Conservation (phyloP, 805 yeast genomes). For the Hanseniaspora pseudoguilliermondii region DNA sequence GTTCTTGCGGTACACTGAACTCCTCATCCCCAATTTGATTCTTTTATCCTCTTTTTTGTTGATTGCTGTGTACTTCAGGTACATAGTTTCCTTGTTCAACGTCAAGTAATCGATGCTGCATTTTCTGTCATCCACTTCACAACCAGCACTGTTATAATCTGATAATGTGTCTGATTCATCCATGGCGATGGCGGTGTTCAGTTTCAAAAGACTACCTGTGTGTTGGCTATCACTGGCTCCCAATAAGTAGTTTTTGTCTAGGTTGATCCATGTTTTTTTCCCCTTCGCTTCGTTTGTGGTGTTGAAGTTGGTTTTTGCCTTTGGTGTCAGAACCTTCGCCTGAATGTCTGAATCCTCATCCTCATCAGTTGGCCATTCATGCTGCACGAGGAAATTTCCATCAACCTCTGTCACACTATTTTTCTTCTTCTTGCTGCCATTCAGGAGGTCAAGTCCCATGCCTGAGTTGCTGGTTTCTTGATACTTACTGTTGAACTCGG, state of each 20-base stretch:
- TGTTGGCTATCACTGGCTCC: background rate
- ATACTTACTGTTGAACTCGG: background rate
- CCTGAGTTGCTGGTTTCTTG: background rate
- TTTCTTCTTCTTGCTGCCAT: background rate
- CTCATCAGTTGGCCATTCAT: background rate
- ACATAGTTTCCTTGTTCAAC: background rate
- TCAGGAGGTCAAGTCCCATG: background rate
- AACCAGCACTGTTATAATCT: constrained; percentile 9
- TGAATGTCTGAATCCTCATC: background rate
- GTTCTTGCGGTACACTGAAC: background rate
- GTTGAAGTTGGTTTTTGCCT: background rate
- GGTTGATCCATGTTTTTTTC: background rate
- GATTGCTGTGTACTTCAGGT: constrained; percentile 1
- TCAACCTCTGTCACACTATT: background rate
- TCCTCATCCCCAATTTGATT: background rate
- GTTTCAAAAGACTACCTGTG: background rate
- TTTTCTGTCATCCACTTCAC: background rate
- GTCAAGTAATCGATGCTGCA: background rate
- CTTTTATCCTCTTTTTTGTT: constrained; percentile 8
- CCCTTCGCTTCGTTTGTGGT: background rate
- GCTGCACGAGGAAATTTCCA: constrained; percentile 4
- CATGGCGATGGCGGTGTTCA: background rate
- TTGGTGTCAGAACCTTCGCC: background rate
- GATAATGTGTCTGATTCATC: constrained; percentile 9
- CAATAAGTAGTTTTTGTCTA: background rate